Evolutionary conservation across 139 green algal species (phyloP), one percentile per base, ranked within the genome.

Genomic region (Coelastrella sp.): DNA sequence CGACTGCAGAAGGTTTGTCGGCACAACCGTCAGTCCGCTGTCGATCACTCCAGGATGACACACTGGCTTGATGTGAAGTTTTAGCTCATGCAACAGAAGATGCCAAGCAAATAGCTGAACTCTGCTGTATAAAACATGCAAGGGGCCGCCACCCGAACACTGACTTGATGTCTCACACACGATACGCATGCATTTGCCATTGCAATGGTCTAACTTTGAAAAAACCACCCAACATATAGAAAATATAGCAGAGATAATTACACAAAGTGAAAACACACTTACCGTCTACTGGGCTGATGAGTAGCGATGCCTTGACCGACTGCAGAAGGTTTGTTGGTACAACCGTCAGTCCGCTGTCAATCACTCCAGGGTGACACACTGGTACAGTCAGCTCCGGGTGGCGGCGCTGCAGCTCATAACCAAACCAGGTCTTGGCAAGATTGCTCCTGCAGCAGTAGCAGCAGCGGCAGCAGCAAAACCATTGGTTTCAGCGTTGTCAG

Each of bases 371-470:
- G 68, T 89, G 84, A 5, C 8, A 22, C 16, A 89, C 16, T 14
- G 84, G 71, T 84, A 90, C 85, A 5, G 23, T 65, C 56, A 90
- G 85, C 73, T 83, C 85, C 2, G 85, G 85, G 73, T 90, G 85
- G 14, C 85, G 85, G 5, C 85, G 73, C 85, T 90, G 85, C 73
- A 90, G 74, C 73, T 90, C 85, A 22, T 90, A 90, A 23, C 85
- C 85, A 90, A 90, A 90, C 85, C 85, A 90, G 20, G 85, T 90
- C 85, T 90, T 90, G 20, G 85, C 85, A 54, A 90, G 74, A 64
- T 90, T 90, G 60, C 85, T 90, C 73, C 85, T 90, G 85, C 84
- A 89, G 54, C 58, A n/a, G 11, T n/a, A 57, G n/a, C n/a, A n/a
- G n/a, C n/a, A n/a, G n/a, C n/a, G n/a, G n/a, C n/a, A n/a, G n/a